Conservation (phyloP, 805 yeast genomes). For the Candida boidinii region DNA sequence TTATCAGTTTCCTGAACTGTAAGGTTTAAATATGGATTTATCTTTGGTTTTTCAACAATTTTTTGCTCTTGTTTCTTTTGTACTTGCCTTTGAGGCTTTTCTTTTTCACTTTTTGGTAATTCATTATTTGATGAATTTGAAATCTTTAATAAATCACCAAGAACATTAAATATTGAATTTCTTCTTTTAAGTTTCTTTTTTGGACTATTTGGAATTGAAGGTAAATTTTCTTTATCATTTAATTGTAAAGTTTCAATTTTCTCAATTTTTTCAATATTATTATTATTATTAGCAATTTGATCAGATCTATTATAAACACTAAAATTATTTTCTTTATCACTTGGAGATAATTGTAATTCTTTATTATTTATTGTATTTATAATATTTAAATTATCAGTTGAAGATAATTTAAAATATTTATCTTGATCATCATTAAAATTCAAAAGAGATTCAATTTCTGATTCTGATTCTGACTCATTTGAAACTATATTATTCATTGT, state of each 20-base stretch:
- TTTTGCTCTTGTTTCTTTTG: not conserved
- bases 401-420: no score
- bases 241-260: no score
- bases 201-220: not conserved
- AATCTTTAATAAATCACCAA: slow-evolving; percentile 9
- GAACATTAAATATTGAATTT: slow-evolving; percentile 19
- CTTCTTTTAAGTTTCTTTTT: slow-evolving; percentile 9
- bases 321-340: no score
- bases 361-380: no score
- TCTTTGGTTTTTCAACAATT: not conserved
- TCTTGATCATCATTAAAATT: slow-evolving; percentile 5
- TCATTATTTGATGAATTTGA: not conserved
- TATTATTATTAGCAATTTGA: no score
- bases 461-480: no score
- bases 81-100: not conserved
- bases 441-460: slow-evolving; percentile 9
- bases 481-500: no score
- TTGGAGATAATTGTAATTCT: no score
- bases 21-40: not conserved
- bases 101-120: not conserved
- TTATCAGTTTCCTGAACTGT: slow-evolving; percentile 1
- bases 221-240: not conserved
- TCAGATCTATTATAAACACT: no score
- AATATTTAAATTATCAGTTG: no score
- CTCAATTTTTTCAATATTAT: no score